These are phyloP conservation scores for Bruguiera gymnorhiza DNA, from an alignment of 345 rosid genomes.

Conservation along the genomic window DNA sequence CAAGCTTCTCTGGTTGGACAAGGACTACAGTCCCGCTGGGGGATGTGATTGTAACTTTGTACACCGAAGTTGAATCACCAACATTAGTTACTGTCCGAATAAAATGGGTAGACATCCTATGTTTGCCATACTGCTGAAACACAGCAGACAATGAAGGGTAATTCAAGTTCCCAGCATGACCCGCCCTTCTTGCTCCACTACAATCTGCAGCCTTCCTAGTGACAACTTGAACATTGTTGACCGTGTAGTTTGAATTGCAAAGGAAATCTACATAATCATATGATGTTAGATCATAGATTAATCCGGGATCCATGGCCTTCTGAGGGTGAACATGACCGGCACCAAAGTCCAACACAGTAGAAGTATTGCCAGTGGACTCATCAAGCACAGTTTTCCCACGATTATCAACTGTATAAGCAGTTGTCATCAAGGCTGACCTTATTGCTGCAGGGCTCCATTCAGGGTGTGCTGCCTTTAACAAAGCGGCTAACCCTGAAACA, in stretches of 20 bases:
- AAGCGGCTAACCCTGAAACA: slow-evolving; percentile 33
- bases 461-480: slow-evolving; percentile 33
- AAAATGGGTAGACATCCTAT: slow-evolving; percentile 29
- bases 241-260: slow-evolving; percentile 31
- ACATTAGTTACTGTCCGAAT: slow-evolving; percentile 33
- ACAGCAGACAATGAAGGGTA: slow-evolving; percentile 31
- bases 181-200: slow-evolving; percentile 30
- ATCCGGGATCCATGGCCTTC: slow-evolving; percentile 31
- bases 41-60: slow-evolving; percentile 17
- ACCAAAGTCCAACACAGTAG: slow-evolving; percentile 28
- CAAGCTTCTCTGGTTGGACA: slow-evolving; percentile 31
- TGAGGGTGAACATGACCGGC: slow-evolving; percentile 34
- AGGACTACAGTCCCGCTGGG: slow-evolving; percentile 11
- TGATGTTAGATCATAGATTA: slow-evolving; percentile 25
- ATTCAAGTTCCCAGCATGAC: slow-evolving; percentile 33
- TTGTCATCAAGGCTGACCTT: slow-evolving; percentile 34
- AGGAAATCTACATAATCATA: slow-evolving; percentile 29
- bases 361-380: slow-evolving; percentile 30
- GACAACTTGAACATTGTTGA: slow-evolving; percentile 15
- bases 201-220: slow-evolving; percentile 32
- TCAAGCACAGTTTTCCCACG: slow-evolving; percentile 29
- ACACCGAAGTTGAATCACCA: slow-evolving; percentile 24
- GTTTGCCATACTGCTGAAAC: slow-evolving; percentile 29
- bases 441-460: slow-evolving; percentile 34
- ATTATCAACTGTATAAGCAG: slow-evolving; percentile 33